Evolutionary conservation across 2,329 filamentous ascomycete genomes (phyloP), one percentile per base, ranked within the genome.

Genomic region (Ilyonectria mors-panacis): DNA sequence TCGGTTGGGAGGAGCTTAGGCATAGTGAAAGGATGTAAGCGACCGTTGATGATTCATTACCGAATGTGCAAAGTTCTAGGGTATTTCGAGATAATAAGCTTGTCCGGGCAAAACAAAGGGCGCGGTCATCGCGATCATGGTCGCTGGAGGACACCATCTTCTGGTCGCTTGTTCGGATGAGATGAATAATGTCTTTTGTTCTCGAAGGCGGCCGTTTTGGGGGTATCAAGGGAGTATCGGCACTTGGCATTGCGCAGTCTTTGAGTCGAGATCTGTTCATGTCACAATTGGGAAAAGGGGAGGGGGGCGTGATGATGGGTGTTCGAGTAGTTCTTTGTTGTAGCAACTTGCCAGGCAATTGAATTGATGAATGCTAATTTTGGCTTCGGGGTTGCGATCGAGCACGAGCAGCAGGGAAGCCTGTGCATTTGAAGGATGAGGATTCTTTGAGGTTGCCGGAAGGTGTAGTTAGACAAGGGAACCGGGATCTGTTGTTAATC

Each of bases 21-120:
- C 72, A 75, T 75, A 33, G 28, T 61, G 54, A 47, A 51, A n/a
- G 42, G 30, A 48, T 59, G 47, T 57, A 13, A 44, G 12, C 37
- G 55, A n/a, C 9, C 54, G 33, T 35, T 23, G 19, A 42, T 48
- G 63, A 58, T 47, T 63, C 44, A 37, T 66, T 42, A 17, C 54
- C 37, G 30, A 42, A 37, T 30, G 47, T 33, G 21, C 35, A 60
- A n/a, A 19, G 26, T 15, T 56, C n/a, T 33, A 19, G 50, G 26
- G 60, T 57, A 33, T 65, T 64, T 28, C 51, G 37, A 44, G 59
- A 72, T 74, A 73, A 74, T 74, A 74, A 72, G 44, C 67, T 66
- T 66, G 67, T 65, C 56, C 55, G 39, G 23, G 12, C 26, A 57
- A 57, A 63, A 75, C 72, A 74, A 75, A 75, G 72, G 30, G 66